Base-by-base conservation (phyloP, 2,329 filamentous ascomycete genomes). In the Colletotrichum navitas region DNA sequence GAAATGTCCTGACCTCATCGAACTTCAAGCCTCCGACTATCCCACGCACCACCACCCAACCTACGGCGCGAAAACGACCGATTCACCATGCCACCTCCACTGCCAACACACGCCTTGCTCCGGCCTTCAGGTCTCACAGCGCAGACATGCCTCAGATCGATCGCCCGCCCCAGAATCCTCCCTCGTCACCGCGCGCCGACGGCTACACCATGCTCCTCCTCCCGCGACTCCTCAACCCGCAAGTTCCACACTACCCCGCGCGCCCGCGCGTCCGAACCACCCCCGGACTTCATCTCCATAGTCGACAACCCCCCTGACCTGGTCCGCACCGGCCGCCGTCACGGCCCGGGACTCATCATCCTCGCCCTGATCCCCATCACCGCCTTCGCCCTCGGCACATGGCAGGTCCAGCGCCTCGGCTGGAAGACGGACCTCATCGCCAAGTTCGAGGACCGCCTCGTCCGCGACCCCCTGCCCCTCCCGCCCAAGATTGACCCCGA, bases 391-490 rank as follows among this genome's bases (percentile, higher is more conserved):
- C 90, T 99, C 21, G 96, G 96, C 39, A 94, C 94, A 74, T 99
- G 96, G 96, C 96, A 99, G 81, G 93, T 99, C 65, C 90, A 97
- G 80, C 92, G 96, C 14, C 89, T 99, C 1, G 90, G 91, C 70
- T 97, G 95, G 95, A 99, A 99, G 81, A 94, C 94, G 5, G 93
- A 97, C 56, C 87, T 99, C 16, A 91, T 99, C 73, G 94, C 95
- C 71, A 94, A 92, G 76, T 94, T 93, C 81, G 96, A 98, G 83
- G 95, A 99, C 85, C 93, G 95, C 6, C 88, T 99, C 45, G 88
- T 97, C 51, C 93, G 93, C 68, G 88, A 92, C 24, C 96, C 96
- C 0, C 85, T 99, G 0, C 95, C 95, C 0, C 85, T 99, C 0
- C 96, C 96, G 5, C 91, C 94, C 2, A 88, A 89, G 66, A 87